Conservation (phyloP, 192 early-diverging fungal genomes). For the Rhizophagus sp. region DNA sequence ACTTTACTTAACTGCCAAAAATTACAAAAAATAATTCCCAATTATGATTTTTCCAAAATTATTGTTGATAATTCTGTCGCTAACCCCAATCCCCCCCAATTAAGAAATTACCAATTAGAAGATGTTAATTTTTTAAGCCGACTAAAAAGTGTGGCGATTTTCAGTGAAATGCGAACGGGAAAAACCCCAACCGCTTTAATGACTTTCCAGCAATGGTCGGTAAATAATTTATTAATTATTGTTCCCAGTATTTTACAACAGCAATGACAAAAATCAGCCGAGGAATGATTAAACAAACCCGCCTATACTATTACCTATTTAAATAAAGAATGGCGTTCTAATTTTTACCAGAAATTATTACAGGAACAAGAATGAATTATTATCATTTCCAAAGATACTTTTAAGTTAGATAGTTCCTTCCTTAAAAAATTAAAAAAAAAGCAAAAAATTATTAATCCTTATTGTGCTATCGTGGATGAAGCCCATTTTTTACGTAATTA, state of each 20-base stretch:
- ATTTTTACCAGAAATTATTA: slow-evolving; percentile 18
- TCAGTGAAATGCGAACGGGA: slow-evolving; percentile 24
- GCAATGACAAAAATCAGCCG: slow-evolving; percentile 15
- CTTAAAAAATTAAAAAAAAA: slow-evolving; percentile 10
- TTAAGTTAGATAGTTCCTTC: slow-evolving; percentile 5
- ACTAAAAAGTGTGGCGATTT: slow-evolving; percentile 12
- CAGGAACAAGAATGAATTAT: slow-evolving; percentile 7
- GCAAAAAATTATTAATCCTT: neutral
- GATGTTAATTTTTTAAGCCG: slow-evolving; percentile 12
- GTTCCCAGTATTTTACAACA: slow-evolving; percentile 20
- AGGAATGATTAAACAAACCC: neutral
- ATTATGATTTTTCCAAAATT: slow-evolving; percentile 24
- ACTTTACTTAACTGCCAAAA: slow-evolving; percentile 3
- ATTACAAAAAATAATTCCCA: slow-evolving; percentile 11
- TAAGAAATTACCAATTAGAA: neutral
- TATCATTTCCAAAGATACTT: slow-evolving; percentile 25
- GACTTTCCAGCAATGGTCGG: slow-evolving; percentile 8
- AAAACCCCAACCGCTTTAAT: slow-evolving; percentile 20
- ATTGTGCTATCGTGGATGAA: slow-evolving; percentile 14
- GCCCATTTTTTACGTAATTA: slow-evolving; percentile 22
- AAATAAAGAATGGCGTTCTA: neutral
- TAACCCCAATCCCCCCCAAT: neutral
- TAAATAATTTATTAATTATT: slow-evolving; percentile 15
- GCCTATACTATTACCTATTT: slow-evolving; percentile 18
- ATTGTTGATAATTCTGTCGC: too few species aligned